Evolutionary conservation across 345 rosid genomes (phyloP), one percentile per base, ranked within the genome.

Genomic region (Raphanus sativus): DNA sequence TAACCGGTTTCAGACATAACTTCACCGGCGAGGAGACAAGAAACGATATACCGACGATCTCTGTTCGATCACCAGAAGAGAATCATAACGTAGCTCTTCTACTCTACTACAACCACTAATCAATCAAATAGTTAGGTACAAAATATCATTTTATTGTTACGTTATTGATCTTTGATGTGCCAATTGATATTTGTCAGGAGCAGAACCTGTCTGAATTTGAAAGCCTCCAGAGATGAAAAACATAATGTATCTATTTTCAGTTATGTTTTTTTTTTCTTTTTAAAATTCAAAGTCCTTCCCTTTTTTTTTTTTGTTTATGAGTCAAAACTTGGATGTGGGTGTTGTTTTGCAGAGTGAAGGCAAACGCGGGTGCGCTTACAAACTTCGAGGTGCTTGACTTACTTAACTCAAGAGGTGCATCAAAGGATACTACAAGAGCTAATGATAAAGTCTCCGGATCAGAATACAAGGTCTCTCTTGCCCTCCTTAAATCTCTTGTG

Each of bases 351-450:
- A 94, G 98, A 87, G 74, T 83, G 29, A 83, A 88, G 74, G 86
- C 80, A 34, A 92, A 90, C 80, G 93, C 88, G 21, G 98, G 96
- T 42, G 83, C 85, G 7, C 86, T 91, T 12, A 86, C 93, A 25
- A 95, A 91, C 85, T 89, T 87, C 69, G 98, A 92, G 60, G 91
- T 87, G 8, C 87, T 91, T 9, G 85, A 92, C 54, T 87, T 89
- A 58, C 64, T 90, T 13, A 85, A 68, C 65, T 84, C 96, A 36
- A 85, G 89, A 85, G 99, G 97, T 72, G 98, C 94, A 61, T 85
- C 94, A 25, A 89, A 80, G 81, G 92, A 87, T 76, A 67, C 82
- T 13, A 85, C 91, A 8, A 82, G 91, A 77, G 90, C 89, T 77
- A 10, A 10, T 38, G 45, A 38, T 9, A 80, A 86, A 65, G 89